Evolutionary conservation across 2,329 filamentous ascomycete genomes (phyloP).

Genomic region (Nothophoma quercina): DNA sequence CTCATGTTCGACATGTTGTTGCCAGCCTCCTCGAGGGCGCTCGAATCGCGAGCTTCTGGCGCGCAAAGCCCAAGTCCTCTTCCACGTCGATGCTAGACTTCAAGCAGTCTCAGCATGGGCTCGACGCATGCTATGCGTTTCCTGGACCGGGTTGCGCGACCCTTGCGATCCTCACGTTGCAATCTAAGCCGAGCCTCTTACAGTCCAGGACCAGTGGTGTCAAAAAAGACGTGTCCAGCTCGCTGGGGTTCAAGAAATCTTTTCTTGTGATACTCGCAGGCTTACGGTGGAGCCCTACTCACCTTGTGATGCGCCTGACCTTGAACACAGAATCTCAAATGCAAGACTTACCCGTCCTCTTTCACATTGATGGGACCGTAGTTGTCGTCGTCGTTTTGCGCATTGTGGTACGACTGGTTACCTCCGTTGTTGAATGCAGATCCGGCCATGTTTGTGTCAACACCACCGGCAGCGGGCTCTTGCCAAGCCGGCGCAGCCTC

Average conservation of each 20-base stretch:
- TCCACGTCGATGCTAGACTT: conserved; percentile 16
- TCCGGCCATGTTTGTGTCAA: conserved; percentile 43
- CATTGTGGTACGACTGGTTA: conserved; percentile 41
- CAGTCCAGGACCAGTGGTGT: not conserved
- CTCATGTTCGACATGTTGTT: conserved; percentile 31
- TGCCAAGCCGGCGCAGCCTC: conserved; percentile 29
- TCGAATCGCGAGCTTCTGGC: conserved; percentile 10
- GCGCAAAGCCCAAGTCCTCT: conserved; percentile 20
- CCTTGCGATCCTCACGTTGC: not conserved
- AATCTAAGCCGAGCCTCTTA: conserved; percentile 6
- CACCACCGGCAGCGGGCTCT: conserved; percentile 27
- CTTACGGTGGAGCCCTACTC: conserved; percentile 8
- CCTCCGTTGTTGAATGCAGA: conserved; percentile 40
- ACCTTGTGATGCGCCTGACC: conserved; percentile 37
- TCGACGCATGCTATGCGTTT: conserved; percentile 1
- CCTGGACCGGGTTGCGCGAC: conserved; percentile 3
- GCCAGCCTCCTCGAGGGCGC: conserved; percentile 19
- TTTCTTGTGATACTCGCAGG: not conserved
- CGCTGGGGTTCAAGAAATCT: not conserved
- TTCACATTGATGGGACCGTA: conserved; percentile 73
- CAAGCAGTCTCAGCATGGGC: conserved; percentile 10
- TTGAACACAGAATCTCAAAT: conserved; percentile 19
- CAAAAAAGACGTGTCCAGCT: not conserved
- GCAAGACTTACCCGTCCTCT: conserved; percentile 82
- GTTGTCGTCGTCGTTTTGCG: conserved; percentile 50